A percentile compares a stretch with the other conserved stretches of the same genome.
Evolutionary conservation across 768 basidiomycete genomes (phyloP).

Genomic region (Mrakia blollopis): DNA sequence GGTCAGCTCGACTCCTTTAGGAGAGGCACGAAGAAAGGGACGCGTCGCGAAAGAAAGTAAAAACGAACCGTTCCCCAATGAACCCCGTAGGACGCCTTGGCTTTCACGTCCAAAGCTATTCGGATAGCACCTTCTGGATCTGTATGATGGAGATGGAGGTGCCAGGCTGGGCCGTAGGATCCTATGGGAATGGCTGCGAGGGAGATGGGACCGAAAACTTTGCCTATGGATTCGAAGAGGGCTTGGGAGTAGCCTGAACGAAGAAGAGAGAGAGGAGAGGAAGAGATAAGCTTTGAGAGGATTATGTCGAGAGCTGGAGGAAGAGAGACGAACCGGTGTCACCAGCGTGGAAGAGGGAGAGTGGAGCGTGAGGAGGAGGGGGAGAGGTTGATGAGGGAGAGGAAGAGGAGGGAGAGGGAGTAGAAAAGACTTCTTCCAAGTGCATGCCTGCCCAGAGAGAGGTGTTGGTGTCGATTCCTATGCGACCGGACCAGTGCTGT

Average conservation of each 20-base stretch:
- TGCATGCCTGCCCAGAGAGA: slow-evolving; percentile 43
- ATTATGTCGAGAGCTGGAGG: not conserved
- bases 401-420: slow-evolving; percentile 31
- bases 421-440: slow-evolving; percentile 28
- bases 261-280: not conserved
- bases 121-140: slow-evolving; percentile 42
- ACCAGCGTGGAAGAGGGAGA: slow-evolving; percentile 41
- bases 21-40: too few species aligned
- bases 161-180: slow-evolving; percentile 43
- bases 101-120: slow-evolving; percentile 40
- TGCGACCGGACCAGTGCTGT: slow-evolving; percentile 42
- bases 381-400: slow-evolving; percentile 31
- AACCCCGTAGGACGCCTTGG: slow-evolving; percentile 39
- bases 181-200: slow-evolving; percentile 45
- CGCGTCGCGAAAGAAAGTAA: not conserved
- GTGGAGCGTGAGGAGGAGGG: not conserved
- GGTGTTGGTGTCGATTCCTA: slow-evolving; percentile 43
- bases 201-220: slow-evolving; percentile 39
- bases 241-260: slow-evolving; percentile 39
- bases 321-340: slow-evolving; percentile 40
- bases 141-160: slow-evolving; percentile 42
- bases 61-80: slow-evolving; percentile 41
- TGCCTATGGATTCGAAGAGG: slow-evolving; percentile 41
- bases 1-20: too few species aligned
- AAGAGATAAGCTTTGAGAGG: not conserved